Percentiles rank a stretch among this genome's conserved stretches.
Conservation (phyloP, 805 yeast genomes). For the Starmerella vitae region DNA sequence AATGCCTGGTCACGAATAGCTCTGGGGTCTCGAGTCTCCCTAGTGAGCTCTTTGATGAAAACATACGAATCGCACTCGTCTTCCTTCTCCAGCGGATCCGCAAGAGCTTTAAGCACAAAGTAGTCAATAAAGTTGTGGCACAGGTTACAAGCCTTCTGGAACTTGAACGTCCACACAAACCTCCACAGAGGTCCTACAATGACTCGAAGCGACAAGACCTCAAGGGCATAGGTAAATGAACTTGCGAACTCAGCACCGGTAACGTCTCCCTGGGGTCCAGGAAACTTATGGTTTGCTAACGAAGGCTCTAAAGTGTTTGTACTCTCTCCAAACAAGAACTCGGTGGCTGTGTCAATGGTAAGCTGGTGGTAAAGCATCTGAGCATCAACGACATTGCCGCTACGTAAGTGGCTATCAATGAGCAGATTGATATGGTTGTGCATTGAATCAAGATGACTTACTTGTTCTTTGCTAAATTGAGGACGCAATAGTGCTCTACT, state of each 20-base stretch:
- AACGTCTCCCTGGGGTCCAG: slow-evolving; percentile 19
- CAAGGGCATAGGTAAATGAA: slow-evolving; percentile 20
- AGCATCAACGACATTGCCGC: slow-evolving; percentile 19
- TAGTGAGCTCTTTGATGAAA: slow-evolving; percentile 37
- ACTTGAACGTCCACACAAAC: slow-evolving; percentile 23
- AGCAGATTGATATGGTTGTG: slow-evolving; percentile 21
- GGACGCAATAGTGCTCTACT: slow-evolving; percentile 25
- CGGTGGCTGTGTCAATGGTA: slow-evolving; percentile 24
- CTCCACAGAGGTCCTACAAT: slow-evolving; percentile 18
- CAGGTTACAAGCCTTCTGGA: slow-evolving; percentile 26
- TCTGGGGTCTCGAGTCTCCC: slow-evolving; percentile 36
- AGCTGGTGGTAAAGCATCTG: slow-evolving; percentile 19
- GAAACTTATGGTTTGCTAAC: slow-evolving; percentile 9
- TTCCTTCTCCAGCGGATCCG: slow-evolving; percentile 23
- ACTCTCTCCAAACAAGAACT: slow-evolving; percentile 24
- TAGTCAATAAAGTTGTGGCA: slow-evolving; percentile 31
- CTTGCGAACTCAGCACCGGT: slow-evolving; percentile 21
- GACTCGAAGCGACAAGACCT: slow-evolving; percentile 19
- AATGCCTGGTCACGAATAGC: slow-evolving; percentile 39
- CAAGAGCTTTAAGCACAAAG: slow-evolving; percentile 31
- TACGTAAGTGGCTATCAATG: slow-evolving; percentile 12
- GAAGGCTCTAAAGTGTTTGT: slow-evolving; percentile 19
- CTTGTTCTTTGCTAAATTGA: slow-evolving; percentile 23
- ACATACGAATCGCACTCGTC: slow-evolving; percentile 30
- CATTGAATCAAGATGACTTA: slow-evolving; percentile 19